A percentile compares a stretch with the other conserved stretches of the same genome.
These are phyloP conservation scores for Fusarium domesticum DNA, from an alignment of 2,329 filamentous ascomycete genomes.

Conservation along the genomic window DNA sequence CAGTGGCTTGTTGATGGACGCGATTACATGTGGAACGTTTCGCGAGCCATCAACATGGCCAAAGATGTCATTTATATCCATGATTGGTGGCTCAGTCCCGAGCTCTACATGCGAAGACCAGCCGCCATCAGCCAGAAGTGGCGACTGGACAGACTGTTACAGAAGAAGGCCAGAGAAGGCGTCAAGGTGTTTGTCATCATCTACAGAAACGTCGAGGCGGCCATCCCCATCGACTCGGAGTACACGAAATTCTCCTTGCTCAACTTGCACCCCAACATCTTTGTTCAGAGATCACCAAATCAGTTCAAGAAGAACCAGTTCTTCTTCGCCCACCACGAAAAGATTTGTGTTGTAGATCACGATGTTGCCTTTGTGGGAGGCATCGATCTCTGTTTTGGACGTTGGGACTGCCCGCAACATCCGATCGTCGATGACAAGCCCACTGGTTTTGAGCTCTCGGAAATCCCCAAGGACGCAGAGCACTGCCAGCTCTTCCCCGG, in stretches of 20 bases:
- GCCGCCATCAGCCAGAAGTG: conserved; percentile 97
- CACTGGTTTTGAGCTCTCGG: conserved; percentile 83
- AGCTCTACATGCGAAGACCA: conserved; percentile 90
- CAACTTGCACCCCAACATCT: conserved; percentile 93
- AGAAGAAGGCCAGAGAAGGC: conserved; percentile 88
- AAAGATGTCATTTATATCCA: conserved; percentile 98
- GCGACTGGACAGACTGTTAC: conserved; percentile 89
- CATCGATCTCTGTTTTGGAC: conserved; percentile 92
- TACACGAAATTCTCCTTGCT: conserved; percentile 96
- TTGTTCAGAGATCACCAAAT: conserved; percentile 93
- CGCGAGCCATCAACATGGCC: conserved; percentile 92
- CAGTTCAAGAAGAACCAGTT: conserved; percentile 99
- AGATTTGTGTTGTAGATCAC: conserved; percentile 95
- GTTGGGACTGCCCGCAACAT: conserved; percentile 96
- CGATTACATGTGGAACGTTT: conserved; percentile 99
- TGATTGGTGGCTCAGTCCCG: conserved; percentile 98
- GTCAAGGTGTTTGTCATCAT: conserved; percentile 98
- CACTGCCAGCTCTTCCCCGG: conserved; percentile 96
- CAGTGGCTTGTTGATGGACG: conserved; percentile 96
- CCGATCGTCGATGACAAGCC: conserved; percentile 87
- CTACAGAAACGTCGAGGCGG: conserved; percentile 95
- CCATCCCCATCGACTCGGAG: conserved; percentile 95
- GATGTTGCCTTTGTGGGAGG: conserved; percentile 94
- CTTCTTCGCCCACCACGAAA: conserved; percentile 99
- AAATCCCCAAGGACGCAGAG: conserved; percentile 78